These are phyloP conservation scores for Rehmannia glutinosa DNA, from an alignment of 257 asterid species.

Conservation along the genomic window DNA sequence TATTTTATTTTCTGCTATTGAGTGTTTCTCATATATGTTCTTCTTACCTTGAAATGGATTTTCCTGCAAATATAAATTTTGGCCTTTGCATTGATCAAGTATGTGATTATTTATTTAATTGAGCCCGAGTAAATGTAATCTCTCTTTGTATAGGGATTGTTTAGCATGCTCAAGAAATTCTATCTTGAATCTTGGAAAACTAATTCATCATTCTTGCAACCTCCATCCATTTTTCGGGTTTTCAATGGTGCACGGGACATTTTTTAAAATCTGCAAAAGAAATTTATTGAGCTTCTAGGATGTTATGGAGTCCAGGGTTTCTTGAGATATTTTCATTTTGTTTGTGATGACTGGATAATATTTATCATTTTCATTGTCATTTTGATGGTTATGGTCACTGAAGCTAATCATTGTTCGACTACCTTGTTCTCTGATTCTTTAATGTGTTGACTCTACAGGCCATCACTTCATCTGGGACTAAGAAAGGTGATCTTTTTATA, in stretches of 20 bases:
- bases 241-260: not conserved
- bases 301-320: not conserved
- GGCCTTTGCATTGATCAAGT: not conserved
- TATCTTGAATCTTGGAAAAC: not conserved
- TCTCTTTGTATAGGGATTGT: not conserved
- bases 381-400: not conserved
- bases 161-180: not conserved
- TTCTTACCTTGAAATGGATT: not conserved
- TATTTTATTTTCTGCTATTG: too few species aligned
- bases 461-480: conserved; percentile 67
- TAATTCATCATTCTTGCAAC: not conserved
- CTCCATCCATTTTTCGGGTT: not conserved
- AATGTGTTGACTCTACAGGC: conserved; percentile 34
- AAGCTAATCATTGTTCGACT: not conserved
- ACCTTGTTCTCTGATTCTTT: not conserved
- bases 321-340: not conserved
- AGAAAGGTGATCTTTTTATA: conserved; percentile 57
- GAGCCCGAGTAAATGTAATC: not conserved
- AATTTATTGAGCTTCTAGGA: conserved; percentile 1
- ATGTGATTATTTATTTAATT: not conserved
- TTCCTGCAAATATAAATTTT: not conserved
- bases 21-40: not conserved
- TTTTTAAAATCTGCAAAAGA: not conserved
- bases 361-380: not conserved
- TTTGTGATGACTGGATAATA: conserved; percentile 4